Evolutionary conservation across 225 moss, liverwort and hornwort genomes (phyloP), one percentile per base, ranked within the genome.

Genomic region (Sphagnum contortum): DNA sequence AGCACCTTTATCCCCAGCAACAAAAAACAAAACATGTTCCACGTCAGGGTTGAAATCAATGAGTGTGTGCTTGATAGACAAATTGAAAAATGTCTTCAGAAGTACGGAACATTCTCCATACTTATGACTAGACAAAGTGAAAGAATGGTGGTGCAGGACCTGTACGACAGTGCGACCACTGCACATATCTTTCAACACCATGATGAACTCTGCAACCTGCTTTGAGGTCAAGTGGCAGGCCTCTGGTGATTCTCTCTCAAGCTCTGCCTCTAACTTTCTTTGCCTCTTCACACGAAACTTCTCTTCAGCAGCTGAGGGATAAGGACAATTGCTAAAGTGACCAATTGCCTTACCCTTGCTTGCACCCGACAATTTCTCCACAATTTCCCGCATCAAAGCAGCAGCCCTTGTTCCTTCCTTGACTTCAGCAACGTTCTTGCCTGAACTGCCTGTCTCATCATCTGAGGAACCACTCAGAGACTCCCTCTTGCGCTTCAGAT

Each of bases 291-390:
- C 62, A 59, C 94, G 73, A 55, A 71, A 57, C 47, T 83, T 75
- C 73, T 94, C 94, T 73, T 91, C 89, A 48, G 91, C 94, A 68
- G 87, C 87, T 66, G 91, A 94, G 58, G 91, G 91, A 65, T 91
- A 94, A 2, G 91, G 89, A 67, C 91, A 91, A 12, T 70, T 79
- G 52, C 69, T 70, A 29, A 29, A 29, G 29, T 29, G 29, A 29
- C 29, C 29, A 13, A 75, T 75, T 9, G 80, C 84, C 29, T 55
- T 66, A 53, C 44, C 52, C 71, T 68, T 73, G 49, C 69, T 74
- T 61, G 73, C 75, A 54, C 50, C 49, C 5, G 65, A 64, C 47
- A 81, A 51, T 55, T 82, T 71, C 71, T 73, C 70, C 48, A 70
- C 72, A 49, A 70, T 55, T 63, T 75, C 81, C 79, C 71, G 86